Evolutionary conservation across 805 yeast species (phyloP), one percentile per base, ranked within the genome.

Genomic region (Vanderwaltozyma tropicalis): DNA sequence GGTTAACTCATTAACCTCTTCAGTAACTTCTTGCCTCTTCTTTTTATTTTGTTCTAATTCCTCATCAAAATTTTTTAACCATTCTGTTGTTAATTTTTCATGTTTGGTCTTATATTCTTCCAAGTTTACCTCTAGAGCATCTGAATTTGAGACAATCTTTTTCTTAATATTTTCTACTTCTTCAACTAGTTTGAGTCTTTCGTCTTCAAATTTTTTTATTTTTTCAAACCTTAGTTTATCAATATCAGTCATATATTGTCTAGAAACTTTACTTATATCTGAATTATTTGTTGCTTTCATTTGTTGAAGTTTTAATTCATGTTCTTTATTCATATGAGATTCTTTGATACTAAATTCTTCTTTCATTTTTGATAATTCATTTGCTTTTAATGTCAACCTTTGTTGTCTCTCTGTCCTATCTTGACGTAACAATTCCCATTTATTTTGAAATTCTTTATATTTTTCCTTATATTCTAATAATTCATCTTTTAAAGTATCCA

Each of bases 221-320:
- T 64, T 68, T n/a, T 52, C 52, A 10, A 59, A 50, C 28, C 68
- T 60, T 6, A 68, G 42, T 2, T 50, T 39, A 31, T 72, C 73
- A 2, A 74, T 62, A 47, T 68, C 60, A 0, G 45, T 28, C 19
- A 53, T 48, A 39, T 63, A 66, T 3, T 48, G 61, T 28, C 59
- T 57, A 17, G 58, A 61, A 22, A 63, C 35, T 16, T 59, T 54
- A 28, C 59, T 62, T 15, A 63, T 47, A 18, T 64, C 61, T 21
- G 64, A 62, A 14, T 67, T 68, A 37, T 63, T 53, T 18, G 61
- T 62, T n/a, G 57, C 55, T 22, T 57, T 52, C 40, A 58, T 35
- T 41, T 61, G 55, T 32, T 60, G 52, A 30, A 58, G 31, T 34
- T 61, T 58, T 20, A 66, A 46, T 15, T 60, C 62, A 32, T 60